Evolutionary conservation across 805 yeast species (phyloP).

Genomic region (Saccharomycopsis sp.): DNA sequence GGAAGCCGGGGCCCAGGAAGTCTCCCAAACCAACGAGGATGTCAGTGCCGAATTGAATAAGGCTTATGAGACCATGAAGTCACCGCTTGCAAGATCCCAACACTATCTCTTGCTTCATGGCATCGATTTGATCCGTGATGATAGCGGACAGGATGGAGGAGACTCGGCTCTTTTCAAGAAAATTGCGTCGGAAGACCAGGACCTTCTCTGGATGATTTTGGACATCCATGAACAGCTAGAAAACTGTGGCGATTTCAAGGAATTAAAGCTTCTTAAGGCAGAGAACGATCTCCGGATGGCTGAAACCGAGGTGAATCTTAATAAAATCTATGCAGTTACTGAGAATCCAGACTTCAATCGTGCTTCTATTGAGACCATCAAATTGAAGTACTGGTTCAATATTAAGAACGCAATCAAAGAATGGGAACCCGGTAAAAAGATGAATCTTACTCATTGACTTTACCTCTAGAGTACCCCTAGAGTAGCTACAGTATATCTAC

Average conservation of each 20-base stretch:
- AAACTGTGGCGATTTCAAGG: conserved; percentile 52
- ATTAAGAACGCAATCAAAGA: conserved; percentile 67
- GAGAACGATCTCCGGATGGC: conserved; percentile 55
- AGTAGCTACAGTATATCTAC: too few species aligned
- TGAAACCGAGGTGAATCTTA: conserved; percentile 39
- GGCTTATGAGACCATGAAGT: conserved; percentile 66
- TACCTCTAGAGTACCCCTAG: too few species aligned
- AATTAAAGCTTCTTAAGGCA: conserved; percentile 42
- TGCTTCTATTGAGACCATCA: conserved; percentile 62
- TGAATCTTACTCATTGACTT: conserved; percentile 58
- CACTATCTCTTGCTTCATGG: conserved; percentile 43
- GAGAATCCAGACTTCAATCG: conserved; percentile 41
- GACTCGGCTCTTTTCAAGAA: conserved; percentile 27
- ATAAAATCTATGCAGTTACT: conserved; percentile 34
- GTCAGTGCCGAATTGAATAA: conserved; percentile 41
- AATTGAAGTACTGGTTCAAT: conserved; percentile 78
- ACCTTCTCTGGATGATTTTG: conserved; percentile 65
- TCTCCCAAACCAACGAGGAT: not conserved
- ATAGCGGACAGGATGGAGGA: conserved; percentile 12
- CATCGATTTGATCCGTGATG: conserved; percentile 54
- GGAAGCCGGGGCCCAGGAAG: conserved; percentile 3
- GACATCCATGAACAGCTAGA: conserved; percentile 83
- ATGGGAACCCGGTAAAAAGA: conserved; percentile 69
- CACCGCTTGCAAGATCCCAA: conserved; percentile 68
- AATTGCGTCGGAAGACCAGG: conserved; percentile 43